Percentiles rank a stretch among this genome's conserved stretches.
Conservation (phyloP, 345 rosid genomes). For the Syzygium oleosum region DNA sequence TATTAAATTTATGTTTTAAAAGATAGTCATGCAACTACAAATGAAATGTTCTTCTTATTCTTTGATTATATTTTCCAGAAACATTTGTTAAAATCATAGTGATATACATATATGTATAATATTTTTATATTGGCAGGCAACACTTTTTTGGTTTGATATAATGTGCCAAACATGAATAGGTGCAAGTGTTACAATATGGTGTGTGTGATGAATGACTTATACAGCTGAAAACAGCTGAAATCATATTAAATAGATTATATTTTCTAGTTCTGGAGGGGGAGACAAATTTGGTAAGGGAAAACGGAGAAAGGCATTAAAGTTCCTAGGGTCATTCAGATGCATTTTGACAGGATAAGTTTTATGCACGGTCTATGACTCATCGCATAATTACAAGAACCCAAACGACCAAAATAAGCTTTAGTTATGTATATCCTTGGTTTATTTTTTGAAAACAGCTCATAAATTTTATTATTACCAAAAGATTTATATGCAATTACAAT, state of each 20-base stretch:
- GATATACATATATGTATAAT: not conserved
- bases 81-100: not conserved
- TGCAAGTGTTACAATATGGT: not conserved
- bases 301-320: not conserved
- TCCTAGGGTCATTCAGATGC: not conserved
- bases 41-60: not conserved
- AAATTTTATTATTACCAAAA: too few species aligned
- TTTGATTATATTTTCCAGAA: not conserved
- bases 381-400: too few species aligned
- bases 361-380: too few species aligned
- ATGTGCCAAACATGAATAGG: not conserved
- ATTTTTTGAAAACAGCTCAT: not conserved
- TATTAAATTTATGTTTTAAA: not conserved
- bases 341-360: not conserved
- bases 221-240: not conserved
- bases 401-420: not conserved
- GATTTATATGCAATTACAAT: not conserved
- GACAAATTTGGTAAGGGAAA: not conserved
- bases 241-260: not conserved
- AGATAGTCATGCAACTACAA: not conserved
- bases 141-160: not conserved
- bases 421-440: too few species aligned
- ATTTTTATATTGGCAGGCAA: not conserved
- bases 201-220: not conserved
- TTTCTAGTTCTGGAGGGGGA: not conserved